Base-by-base conservation (phyloP, 257 asterid genomes). In the Capsicum chinense region DNA sequence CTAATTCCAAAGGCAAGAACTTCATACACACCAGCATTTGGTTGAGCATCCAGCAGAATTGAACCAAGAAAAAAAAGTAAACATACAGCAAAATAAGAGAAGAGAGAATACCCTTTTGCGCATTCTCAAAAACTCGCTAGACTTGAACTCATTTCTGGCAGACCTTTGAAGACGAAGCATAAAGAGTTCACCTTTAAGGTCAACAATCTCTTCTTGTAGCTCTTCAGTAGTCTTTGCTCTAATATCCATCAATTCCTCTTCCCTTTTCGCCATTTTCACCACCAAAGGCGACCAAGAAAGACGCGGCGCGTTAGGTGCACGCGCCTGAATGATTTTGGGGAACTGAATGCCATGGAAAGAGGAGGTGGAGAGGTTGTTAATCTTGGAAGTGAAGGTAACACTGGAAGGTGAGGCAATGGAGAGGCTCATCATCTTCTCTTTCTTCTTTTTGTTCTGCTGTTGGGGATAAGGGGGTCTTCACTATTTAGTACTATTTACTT, bases 161-260 rank as follows among this genome's bases (percentile, higher is more conserved):
- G 99, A 92, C 73, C 95, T 92, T 85, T 96, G 98, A 76, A 96
- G 96, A 73, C 98, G 98, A 82, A 97, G 97, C 99, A 97, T 97
- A 58, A 97, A 91, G 42, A 97, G 92, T 92, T 97, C 99, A 33
- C 99, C 99, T 87, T 97, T 95, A 56, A 95, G 85, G 80, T 83
- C 83, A 5, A 81, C 91, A 21, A 95, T 90, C 86, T 97, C 98
- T 85, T 97, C 98, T 54, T 93, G 86, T 8, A 95, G 86, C 88
- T 95, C 93, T 44, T 93, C 98, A 0, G 95, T 90, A 5, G 97
- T 87, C 88, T 93, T 95, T 12, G 89, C 68, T 87, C 99, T 90
- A 10, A 97, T 92, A 56, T 92, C 97, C 87, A 90, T 95, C 92
- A 93, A 85, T 63, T 97, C 98, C 81, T 92, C 98, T 17, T 92